phyloP scores from a whole-genome alignment of 2,329 filamentous ascomycete genomes.

The Arachnomyces sp. region DNA sequence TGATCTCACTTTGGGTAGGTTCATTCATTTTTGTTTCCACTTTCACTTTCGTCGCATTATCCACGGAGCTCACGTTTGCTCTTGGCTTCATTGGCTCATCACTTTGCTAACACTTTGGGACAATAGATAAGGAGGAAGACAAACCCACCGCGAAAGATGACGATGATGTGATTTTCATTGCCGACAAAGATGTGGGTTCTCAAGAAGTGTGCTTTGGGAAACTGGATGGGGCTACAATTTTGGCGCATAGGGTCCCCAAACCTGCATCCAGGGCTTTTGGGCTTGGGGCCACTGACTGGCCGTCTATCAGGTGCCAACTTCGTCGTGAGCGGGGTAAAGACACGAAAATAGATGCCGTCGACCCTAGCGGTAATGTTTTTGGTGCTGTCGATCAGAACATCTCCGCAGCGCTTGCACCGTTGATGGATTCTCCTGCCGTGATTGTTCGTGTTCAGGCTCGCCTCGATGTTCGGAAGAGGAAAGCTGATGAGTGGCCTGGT shows the following conservation, averaged over 20 bases:
- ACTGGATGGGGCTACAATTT: slow-evolving; percentile 58
- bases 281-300: slow-evolving; percentile 52
- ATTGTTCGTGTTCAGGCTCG: slow-evolving; percentile 64
- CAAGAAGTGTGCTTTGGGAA: slow-evolving; percentile 77
- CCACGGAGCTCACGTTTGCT: too few species aligned
- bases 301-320: slow-evolving; percentile 64
- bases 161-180: slow-evolving; percentile 34
- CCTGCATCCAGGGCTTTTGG: slow-evolving; percentile 50
- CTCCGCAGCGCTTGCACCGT: slow-evolving; percentile 57
- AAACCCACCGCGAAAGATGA: slow-evolving; percentile 30
- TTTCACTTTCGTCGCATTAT: slow-evolving; percentile 10
- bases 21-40: neutral
- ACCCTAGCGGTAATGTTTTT: slow-evolving; percentile 63
- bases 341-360: slow-evolving; percentile 61
- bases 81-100: slow-evolving; percentile 10
- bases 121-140: slow-evolving; percentile 29
- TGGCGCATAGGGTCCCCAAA: slow-evolving; percentile 59
- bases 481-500: slow-evolving; percentile 56
- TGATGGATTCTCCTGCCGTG: slow-evolving; percentile 59
- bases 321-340: slow-evolving; percentile 50
- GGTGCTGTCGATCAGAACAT: slow-evolving; percentile 64
- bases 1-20: slow-evolving; percentile 34
- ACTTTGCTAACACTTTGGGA: slow-evolving; percentile 10
- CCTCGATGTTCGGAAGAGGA: slow-evolving; percentile 58
- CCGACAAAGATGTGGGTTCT: slow-evolving; percentile 52